Base-by-base conservation (phyloP, 768 basidiomycete genomes). In the Podaxis sp. region DNA sequence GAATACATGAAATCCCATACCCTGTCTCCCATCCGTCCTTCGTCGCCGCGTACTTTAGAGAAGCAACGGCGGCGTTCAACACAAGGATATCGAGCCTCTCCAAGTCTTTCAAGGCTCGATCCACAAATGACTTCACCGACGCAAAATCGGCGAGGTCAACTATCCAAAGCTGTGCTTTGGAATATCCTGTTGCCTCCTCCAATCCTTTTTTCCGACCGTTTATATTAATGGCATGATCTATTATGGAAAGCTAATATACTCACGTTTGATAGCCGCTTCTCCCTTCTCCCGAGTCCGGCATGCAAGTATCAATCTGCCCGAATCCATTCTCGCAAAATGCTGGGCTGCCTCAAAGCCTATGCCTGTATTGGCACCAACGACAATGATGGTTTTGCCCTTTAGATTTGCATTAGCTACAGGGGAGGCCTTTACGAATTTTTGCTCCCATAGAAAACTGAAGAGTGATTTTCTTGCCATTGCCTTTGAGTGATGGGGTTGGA, bases 341-440 rank as follows among this genome's bases (percentile, higher is more conserved):
- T 75, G 77, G 5, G 77, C 68, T 2, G 80, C 75, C 63, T 82
- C 79, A 46, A 77, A 73, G 1, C 81, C 81, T 4, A 82, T 61
- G 3, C 82, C 85, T 23, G 73, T 73, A 63, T 86, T 86, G 4
- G 83, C 79, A 14, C 76, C 76, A 37, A 76, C 73, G 32, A 86
- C 74, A n/a, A 84, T 53, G 27, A 84, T 74, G 10, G 79, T 81
- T 65, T 79, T 80, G 5, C 77, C 78, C 9, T 67, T 65, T 21
- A 84, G 69, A 61, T 80, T 75, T 0, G 65, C 71, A 2, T 66
- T 63, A 18, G 71, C 69, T 2, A 78, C 71, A 3, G 72, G 70
- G 6, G 73, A 71, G 10, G 71, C 58, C 1, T 23, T n/a, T 18
- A 35, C 10, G 38, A n/a, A 38, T n/a, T 63, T 32, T 9, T 32